Evolutionary conservation across 1,139 yeast species (phyloP), one percentile per base, ranked within the genome.

Genomic region (Scheffersomyces cryptocercus): DNA sequence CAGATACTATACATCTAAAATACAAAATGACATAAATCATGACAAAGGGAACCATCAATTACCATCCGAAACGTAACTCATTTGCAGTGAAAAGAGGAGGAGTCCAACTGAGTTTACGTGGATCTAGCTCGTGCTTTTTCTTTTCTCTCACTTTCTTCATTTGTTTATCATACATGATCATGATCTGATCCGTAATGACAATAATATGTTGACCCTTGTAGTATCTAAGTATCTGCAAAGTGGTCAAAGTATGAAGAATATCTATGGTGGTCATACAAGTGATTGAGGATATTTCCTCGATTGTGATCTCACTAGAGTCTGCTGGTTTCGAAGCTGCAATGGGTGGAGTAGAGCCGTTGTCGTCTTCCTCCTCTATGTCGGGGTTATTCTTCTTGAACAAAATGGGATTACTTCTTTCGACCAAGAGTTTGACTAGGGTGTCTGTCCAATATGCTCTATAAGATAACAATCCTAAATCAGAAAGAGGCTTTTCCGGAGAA

Each of bases 371-470:
- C 28, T 55, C 53, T 5, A 47, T 44, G 13, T 56, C 52, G 0
- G 73, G 68, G 42, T 73, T 73, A 51, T 74, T 74, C 52, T 71
- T 73, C 34, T 61, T 61, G 52, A 59, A 70, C 28, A 74, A 57
- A 10, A 53, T 61, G 0, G 79, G 79, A 46, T 64, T 71, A 43
- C 73, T 73, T 44, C 77, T 58, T 53, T 90, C 96, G 38, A 87
- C 85, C 31, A 93, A 67, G 33, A 89, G 62, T 43, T 82, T 84
- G 11, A 90, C 84, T 46, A 93, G 74, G 0, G 95, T 84, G 56
- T 93, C 98, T 0, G 98, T 84, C 99, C 99, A 93, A 61, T 79
- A 95, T 0, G 98, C 97, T 62, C 99, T 82, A 61, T 95, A 93
- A 3, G 96, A 88, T 39, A 93, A 75, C 30, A 93, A 73, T 29